phyloP scores from a whole-genome alignment of 1,139 yeast species.

The Hyphopichia pseudoburtonii region DNA sequence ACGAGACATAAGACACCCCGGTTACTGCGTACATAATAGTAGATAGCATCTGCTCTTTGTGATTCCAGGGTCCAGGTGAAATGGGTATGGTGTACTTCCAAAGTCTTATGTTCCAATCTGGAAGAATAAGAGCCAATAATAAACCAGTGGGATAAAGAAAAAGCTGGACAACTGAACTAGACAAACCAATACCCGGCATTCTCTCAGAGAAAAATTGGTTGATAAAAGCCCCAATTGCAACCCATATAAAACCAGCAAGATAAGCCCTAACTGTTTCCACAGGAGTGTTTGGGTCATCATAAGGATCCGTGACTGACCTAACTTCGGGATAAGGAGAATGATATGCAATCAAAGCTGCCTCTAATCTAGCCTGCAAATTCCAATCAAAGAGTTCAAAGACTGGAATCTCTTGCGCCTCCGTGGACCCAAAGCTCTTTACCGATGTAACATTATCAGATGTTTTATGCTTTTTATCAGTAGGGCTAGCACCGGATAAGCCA shows the following conservation, averaged over 20 bases:
- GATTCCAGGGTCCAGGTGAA: slow-evolving; percentile 30
- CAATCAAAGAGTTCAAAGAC: slow-evolving; percentile 20
- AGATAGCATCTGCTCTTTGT: slow-evolving; percentile 30
- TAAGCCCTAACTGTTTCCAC: slow-evolving; percentile 60
- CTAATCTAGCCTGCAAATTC: slow-evolving; percentile 31
- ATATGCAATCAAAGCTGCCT: slow-evolving; percentile 49
- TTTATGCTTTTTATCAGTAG: too few species aligned
- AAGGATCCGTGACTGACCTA: slow-evolving; percentile 54
- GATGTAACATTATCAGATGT: too few species aligned
- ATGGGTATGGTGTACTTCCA: slow-evolving; percentile 14
- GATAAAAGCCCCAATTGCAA: slow-evolving; percentile 20
- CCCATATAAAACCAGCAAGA: slow-evolving; percentile 52
- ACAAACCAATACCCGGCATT: slow-evolving; percentile 11
- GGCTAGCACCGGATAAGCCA: not conserved
- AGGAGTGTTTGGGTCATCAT: slow-evolving; percentile 48
- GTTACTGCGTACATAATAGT: slow-evolving; percentile 23
- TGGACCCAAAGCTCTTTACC: too few species aligned
- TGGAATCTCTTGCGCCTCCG: too few species aligned
- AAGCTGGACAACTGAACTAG: slow-evolving; percentile 21
- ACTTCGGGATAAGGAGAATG: slow-evolving; percentile 68
- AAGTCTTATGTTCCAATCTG: slow-evolving; percentile 16
- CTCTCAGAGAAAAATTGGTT: slow-evolving; percentile 12
- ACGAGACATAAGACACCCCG: slow-evolving; percentile 19
- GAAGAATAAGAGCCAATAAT: slow-evolving; percentile 19
- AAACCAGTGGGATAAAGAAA: slow-evolving; percentile 25